These are phyloP conservation scores for Russula earlei DNA, from an alignment of 768 basidiomycete genomes.

Conservation along the genomic window DNA sequence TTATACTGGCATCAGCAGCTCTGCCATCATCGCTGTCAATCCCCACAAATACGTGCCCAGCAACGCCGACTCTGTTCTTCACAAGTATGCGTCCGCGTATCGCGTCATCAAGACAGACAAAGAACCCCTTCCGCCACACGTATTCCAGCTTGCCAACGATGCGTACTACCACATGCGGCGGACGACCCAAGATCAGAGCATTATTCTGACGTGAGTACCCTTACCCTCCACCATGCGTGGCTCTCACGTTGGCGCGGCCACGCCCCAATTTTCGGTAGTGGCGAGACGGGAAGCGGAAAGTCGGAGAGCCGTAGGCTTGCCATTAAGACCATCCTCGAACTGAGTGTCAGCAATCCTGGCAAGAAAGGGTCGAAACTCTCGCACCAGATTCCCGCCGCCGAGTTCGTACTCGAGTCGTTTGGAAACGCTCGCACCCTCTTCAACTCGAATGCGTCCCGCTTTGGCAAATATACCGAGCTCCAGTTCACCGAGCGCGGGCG, in stretches of 20 bases:
- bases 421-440: slow-evolving; percentile 87
- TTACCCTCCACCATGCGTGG: background rate
- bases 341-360: slow-evolving; percentile 78
- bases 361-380: slow-evolving; percentile 92
- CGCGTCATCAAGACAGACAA: slow-evolving; percentile 61
- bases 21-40: slow-evolving; percentile 77
- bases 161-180: slow-evolving; percentile 94
- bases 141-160: slow-evolving; percentile 86
- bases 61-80: slow-evolving; percentile 75
- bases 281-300: slow-evolving; percentile 90
- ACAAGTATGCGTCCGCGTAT: slow-evolving; percentile 83
- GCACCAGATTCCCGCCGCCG: slow-evolving; percentile 79
- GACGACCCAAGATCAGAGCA: slow-evolving; percentile 86
- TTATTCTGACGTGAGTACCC: slow-evolving; percentile 66
- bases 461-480: slow-evolving; percentile 96
- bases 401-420: slow-evolving; percentile 93
- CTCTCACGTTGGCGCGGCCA: background rate
- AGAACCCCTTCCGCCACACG: slow-evolving; percentile 64
- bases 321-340: slow-evolving; percentile 86
- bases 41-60: slow-evolving; percentile 83
- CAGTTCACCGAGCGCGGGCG: slow-evolving; percentile 93
- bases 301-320: slow-evolving; percentile 85
- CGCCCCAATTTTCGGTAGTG: slow-evolving; percentile 41
- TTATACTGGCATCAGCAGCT: slow-evolving; percentile 66
- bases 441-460: slow-evolving; percentile 92